These are phyloP conservation scores for Schoenoplectus triqueter DNA, from an alignment of 202 grass and related monocot species.

Conservation along the genomic window DNA sequence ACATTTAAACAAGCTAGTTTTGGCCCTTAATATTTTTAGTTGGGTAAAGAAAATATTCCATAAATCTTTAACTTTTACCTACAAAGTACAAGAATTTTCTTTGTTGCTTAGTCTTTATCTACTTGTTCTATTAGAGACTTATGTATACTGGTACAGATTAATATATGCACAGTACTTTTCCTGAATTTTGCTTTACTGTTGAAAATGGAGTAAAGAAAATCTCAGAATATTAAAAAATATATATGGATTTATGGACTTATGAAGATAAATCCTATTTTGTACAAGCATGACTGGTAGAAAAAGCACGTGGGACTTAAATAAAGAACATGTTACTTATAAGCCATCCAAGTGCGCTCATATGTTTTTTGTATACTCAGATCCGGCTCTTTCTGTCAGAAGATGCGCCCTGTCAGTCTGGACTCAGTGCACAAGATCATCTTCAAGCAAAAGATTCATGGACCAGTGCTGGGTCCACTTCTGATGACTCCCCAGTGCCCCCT, in stretches of 20 bases:
- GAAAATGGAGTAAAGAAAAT: neutral
- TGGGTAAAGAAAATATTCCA: neutral
- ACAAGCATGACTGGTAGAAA: neutral
- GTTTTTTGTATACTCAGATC: conserved; percentile 56
- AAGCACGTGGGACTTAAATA: neutral
- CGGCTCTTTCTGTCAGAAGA: conserved; percentile 90
- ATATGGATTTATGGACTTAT: neutral
- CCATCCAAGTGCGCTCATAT: conserved; percentile 10
- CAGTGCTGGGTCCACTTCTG: conserved; percentile 51
- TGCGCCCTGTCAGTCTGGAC: conserved; percentile 75
- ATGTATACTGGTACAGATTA: conserved; percentile 10
- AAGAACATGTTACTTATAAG: conserved; percentile 21
- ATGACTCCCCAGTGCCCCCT: conserved; percentile 84
- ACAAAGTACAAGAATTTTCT: conserved; percentile 1
- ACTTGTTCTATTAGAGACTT: neutral
- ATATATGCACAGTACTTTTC: neutral
- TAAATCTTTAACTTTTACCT: neutral
- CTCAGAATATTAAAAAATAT: neutral
- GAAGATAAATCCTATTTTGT: neutral
- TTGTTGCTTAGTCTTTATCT: conserved; percentile 15
- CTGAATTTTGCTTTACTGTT: conserved; percentile 16
- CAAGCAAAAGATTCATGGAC: conserved; percentile 91
- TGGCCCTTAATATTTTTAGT: neutral
- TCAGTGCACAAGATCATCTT: conserved; percentile 83
- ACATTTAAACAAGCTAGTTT: neutral